Base-by-base conservation (phyloP, 352 stramenopile species). In the Phytophthora foliorum region DNA sequence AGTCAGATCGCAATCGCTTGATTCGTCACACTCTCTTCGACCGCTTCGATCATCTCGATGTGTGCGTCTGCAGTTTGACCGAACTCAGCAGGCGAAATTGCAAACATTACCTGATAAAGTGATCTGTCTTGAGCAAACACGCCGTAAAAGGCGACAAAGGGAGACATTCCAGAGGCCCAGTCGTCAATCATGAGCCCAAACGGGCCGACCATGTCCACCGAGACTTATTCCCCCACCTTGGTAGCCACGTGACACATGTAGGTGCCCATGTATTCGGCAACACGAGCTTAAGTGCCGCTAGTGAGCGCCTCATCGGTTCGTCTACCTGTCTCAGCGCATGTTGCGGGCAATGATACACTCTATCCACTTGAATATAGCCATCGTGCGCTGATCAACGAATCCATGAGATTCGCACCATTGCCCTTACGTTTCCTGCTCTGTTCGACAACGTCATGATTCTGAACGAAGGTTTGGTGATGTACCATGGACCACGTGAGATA, bases 301-400 rank as follows among this genome's bases (percentile, higher is more conserved):
- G 11, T 11, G 36, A n/a, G 1, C 36, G 36, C 7, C 6, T 42
- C 36, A 42, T 2, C 11, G 36, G 36, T 2, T 50, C 14, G 38
- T 39, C 52, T 0, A 59, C 52, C 8, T 59, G 36, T 9, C 36
- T 29, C 13, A 38, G 11, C 0, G 36, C 14, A 31, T 60, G 36
- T 51, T 50, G 7, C 22, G 14, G 2, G 11, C 13, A 11, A 42
- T 7, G 36, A 42, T n/a, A 5, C 36, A 42, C 11, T 52, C 25
- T 25, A 54, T 63, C 42, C 55, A 54, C 55, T 63, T 63, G 29
- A 50, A 56, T 1, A 63, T 49, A 44, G 49, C 31, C 32, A 63
- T 63, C 9, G 44, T 55, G 0, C 56, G 31, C 19, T 38, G 29
- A 22, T 63, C 31, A 0, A 63, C 44, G 16, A 63, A 63, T 1